These are phyloP conservation scores for Leishmania turanica DNA, from an alignment of 208 protist species.

Conservation along the genomic window DNA sequence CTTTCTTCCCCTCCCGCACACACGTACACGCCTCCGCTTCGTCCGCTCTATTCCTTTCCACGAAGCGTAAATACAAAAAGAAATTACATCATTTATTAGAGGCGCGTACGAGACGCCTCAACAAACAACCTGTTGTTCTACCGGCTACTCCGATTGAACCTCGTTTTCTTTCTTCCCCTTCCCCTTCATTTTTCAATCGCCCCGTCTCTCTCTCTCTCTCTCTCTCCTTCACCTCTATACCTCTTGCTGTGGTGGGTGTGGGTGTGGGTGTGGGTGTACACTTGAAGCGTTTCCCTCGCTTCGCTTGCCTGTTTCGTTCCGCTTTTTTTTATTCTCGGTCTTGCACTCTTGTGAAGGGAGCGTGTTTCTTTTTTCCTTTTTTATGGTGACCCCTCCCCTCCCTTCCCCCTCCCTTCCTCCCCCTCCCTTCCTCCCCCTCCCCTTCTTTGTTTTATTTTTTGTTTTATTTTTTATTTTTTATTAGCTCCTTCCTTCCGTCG, in stretches of 20 bases:
- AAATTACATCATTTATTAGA: not conserved
- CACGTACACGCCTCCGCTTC: not conserved
- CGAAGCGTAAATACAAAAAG: too few relatives aligned
- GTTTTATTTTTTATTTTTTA: not conserved
- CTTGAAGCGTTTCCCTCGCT: too few relatives aligned
- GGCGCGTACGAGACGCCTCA: not conserved
- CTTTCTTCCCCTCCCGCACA: not conserved
- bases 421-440: not conserved
- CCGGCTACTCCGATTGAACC: not conserved
- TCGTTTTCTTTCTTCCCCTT: not conserved
- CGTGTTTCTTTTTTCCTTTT: too few relatives aligned
- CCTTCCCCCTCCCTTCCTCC: fast-evolving
- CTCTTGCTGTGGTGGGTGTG: not conserved
- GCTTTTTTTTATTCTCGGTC: not conserved
- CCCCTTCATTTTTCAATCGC: not conserved
- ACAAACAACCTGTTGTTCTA: not conserved
- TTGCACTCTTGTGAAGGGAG: not conserved
- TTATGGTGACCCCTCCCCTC: not conserved
- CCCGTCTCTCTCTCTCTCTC: not conserved
- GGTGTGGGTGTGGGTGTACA: not conserved
- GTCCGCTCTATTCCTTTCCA: not conserved
- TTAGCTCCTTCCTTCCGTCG: not conserved
- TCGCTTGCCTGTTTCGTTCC: too few relatives aligned
- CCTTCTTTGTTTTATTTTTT: not conserved
- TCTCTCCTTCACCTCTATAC: not conserved